A percentile compares a stretch with the other conserved stretches of the same genome.
These are phyloP conservation scores for Podospora bellae-mahoneyi DNA, from an alignment of 495 filamentous ascomycete genomes.

Conservation along the genomic window DNA sequence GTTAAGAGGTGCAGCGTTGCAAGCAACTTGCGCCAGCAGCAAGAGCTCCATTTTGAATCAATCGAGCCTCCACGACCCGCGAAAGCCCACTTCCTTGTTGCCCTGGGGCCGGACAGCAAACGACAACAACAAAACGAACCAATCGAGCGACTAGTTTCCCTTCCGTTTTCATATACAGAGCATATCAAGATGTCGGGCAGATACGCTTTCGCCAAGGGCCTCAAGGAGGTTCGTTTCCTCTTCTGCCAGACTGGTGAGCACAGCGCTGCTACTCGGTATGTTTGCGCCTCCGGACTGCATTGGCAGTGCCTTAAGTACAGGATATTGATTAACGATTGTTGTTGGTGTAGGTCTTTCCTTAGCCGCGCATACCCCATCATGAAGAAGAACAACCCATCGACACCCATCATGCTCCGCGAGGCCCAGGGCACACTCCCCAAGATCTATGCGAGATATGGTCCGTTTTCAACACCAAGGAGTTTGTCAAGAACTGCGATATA, in stretches of 20 bases:
- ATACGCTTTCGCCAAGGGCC: conserved; percentile 79
- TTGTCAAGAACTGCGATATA: background rate
- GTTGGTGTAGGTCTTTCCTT: conserved; percentile 73
- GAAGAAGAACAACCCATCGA: conserved; percentile 98
- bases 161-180: conserved; percentile 13
- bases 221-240: conserved; percentile 95
- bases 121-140: conserved; percentile 10
- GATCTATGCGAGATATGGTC: conserved; percentile 92
- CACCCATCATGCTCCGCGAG: conserved; percentile 91
- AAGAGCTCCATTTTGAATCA: conserved; percentile 1
- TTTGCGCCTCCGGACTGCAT: background rate
- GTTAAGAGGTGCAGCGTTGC: background rate
- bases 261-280: conserved; percentile 79
- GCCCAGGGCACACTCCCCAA: conserved; percentile 74
- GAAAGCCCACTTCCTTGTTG: conserved; percentile 19
- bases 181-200: conserved; percentile 72
- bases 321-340: conserved; percentile 9
- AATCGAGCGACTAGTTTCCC: conserved; percentile 17
- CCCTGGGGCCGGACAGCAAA: conserved; percentile 5
- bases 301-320: background rate
- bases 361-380: conserved; percentile 92
- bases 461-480: conserved; percentile 30
- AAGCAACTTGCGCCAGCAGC: background rate
- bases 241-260: conserved; percentile 92
- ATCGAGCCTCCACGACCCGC: background rate